Evolutionary conservation across 306 rosid species (phyloP), one percentile per base, ranked within the genome.

Genomic region (Bauhinia variegata): DNA sequence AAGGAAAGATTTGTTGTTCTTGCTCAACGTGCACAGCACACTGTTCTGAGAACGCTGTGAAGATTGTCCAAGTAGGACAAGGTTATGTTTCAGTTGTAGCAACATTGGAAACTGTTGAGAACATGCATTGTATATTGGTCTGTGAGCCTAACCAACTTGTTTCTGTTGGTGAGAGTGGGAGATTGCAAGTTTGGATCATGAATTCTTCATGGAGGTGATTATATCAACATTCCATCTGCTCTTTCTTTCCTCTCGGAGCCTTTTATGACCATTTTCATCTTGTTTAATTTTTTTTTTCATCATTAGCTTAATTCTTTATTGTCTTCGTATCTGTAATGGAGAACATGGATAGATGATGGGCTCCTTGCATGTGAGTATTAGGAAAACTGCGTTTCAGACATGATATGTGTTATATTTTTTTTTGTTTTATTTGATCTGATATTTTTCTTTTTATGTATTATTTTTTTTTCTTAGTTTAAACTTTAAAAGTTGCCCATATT

Each of bases 191-290:
- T 62, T 92, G 96, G 96, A 74, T 84, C 80, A 80, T 92, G 97
- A 85, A 85, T 82, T 82, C 97, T 68, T 67, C 75, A 80, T 92
- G 97, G 97, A 82, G 92, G 97, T 92, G 75, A 73, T 77, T 71
- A 36, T 17, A 16, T 15, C 42, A 19, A 59, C 65, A 56, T 54
- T 46, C 42, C 41, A 51, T 75, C 62, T 55, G 50, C 43, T 70
- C 65, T 54, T 49, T 7, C 60, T 49, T 55, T 62, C 56, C 54
- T 51, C 47, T 58, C 11, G 1, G 23, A 65, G 15, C 39, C 52
- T 54, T 36, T 74, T 58, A 39, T 44, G 73, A 31, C 54, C 51
- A 63, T 69, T 60, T 43, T 50, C 5, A 50, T 10, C 1, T 12
- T 39, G 59, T 48, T 64, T 42, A 23, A 36, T 38, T 30, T 77